Base-by-base conservation (phyloP, 495 filamentous ascomycete species). In the Aspergillus baeticus region DNA sequence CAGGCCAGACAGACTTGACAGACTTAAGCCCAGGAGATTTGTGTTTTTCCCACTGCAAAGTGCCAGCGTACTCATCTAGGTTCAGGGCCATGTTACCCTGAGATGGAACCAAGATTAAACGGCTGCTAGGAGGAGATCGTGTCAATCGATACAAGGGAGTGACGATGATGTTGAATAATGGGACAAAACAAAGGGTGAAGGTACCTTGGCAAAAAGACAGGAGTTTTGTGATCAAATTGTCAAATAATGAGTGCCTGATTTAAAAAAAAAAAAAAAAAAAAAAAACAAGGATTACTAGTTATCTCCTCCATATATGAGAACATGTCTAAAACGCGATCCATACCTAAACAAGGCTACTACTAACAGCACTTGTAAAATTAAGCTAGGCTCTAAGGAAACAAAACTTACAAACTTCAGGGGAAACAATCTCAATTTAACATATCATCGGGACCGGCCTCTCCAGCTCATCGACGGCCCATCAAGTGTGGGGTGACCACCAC, bases 391-490 rank as follows among this genome's bases (percentile, higher is more conserved):
- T 29, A 29, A 29, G 4, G 8, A 4, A 29, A 29, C 26, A 29
- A 29, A 29, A 4, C 26, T 29, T 49, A 50, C 54, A 57, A 57
- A 47, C 54, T 43, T 57, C 54, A 57, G 54, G 54, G 54, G 54
- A 57, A 55, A 33, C 26, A 42, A 38, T 54, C 26, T 39, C 15
- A 29, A 49, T 41, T 29, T 8, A 48, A 41, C 23, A 45, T 45
- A 46, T 20, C 10, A 51, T 4, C 10, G 31, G 29, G 18, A 4
- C 31, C 26, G 17, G 13, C 53, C n/a, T 55, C 43, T 45, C 35
- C 35, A 17, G 34, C 35, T 47, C 31, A 21, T 41, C 14, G 15
- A 41, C 17, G 35, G 38, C 6, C 20, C 26, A 45, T 29, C 33
- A 13, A 55, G 37, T 57, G 54, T 57, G 54, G 54, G 54, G 54